These are phyloP conservation scores for Colletotrichum sp. DNA, from an alignment of 2,329 filamentous ascomycete genomes.

Conservation along the genomic window DNA sequence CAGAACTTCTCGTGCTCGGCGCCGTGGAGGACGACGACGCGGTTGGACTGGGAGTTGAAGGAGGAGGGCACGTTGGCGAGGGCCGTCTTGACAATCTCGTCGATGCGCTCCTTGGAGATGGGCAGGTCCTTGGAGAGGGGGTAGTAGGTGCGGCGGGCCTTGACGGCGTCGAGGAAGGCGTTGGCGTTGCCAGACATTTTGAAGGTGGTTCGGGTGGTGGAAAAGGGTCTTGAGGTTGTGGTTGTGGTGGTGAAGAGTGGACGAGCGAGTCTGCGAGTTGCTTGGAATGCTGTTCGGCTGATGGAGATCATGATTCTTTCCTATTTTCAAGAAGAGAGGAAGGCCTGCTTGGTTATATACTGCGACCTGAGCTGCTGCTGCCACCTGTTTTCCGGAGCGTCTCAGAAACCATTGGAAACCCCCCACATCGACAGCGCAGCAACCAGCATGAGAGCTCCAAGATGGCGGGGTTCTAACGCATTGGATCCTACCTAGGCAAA, in stretches of 20 bases:
- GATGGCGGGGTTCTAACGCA: background rate
- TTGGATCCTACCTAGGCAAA: background rate
- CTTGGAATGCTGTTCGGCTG: constrained; percentile 2
- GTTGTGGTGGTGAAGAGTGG: background rate
- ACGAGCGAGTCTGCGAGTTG: constrained; percentile 1
- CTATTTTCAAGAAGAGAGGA: background rate
- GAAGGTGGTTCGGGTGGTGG: constrained; percentile 4
- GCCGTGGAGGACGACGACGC: constrained; percentile 79
- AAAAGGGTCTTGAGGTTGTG: background rate
- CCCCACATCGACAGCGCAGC: constrained; percentile 7
- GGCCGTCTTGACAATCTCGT: constrained; percentile 68
- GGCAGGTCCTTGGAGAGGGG: constrained; percentile 67
- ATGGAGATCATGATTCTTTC: background rate
- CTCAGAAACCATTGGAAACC: constrained; percentile 8
- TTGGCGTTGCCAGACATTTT: constrained; percentile 39
- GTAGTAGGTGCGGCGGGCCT: constrained; percentile 74
- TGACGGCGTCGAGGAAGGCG: constrained; percentile 67
- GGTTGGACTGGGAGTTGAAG: constrained; percentile 90
- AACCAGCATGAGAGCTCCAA: background rate
- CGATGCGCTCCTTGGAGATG: constrained; percentile 62
- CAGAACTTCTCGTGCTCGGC: constrained; percentile 88
- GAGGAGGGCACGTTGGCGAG: constrained; percentile 76
- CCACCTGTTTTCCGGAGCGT: constrained; percentile 1
- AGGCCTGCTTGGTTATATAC: constrained; percentile 7
- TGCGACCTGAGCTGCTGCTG: background rate